Percentiles rank a stretch among this genome's conserved stretches.
Evolutionary conservation across 2,329 filamentous ascomycete genomes (phyloP).

Genomic region (Trichoderma harzianum): DNA sequence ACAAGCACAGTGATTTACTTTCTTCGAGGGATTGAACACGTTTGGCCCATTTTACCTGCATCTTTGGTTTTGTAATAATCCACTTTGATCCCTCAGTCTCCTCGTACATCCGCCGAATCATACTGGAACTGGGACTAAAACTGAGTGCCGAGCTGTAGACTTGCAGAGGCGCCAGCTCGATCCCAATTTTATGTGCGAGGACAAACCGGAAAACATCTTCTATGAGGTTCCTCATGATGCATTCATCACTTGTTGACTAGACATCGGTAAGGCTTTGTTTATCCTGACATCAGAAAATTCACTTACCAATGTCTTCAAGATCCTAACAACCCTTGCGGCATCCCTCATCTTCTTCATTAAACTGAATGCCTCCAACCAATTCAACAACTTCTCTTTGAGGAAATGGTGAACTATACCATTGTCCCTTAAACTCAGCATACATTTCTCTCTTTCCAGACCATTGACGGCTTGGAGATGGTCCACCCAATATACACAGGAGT

Average conservation of each 20-base stretch:
- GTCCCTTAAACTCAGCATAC: background rate
- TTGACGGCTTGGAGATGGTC: constrained; percentile 19
- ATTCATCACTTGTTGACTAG: background rate
- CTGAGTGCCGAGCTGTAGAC: constrained; percentile 31
- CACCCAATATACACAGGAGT: constrained; percentile 26
- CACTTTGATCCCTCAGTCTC: constrained; percentile 19
- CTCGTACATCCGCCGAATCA: constrained; percentile 18
- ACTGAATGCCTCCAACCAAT: constrained; percentile 44
- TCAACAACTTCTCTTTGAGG: constrained; percentile 33
- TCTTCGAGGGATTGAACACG: constrained; percentile 5
- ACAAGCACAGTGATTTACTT: background rate
- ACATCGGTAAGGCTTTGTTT: background rate
- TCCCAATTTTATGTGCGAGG: constrained; percentile 23
- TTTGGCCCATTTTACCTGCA: background rate
- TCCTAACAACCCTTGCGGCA: constrained; percentile 18
- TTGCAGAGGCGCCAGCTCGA: constrained; percentile 31
- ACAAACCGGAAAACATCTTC: constrained; percentile 32
- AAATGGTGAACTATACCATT: constrained; percentile 29
- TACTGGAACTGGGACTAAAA: constrained; percentile 31
- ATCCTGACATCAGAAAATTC: background rate
- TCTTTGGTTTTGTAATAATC: background rate
- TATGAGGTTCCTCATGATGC: constrained; percentile 17
- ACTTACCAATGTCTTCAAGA: constrained; percentile 18
- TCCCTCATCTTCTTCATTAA: constrained; percentile 28
- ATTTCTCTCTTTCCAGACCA: background rate